Base-by-base conservation (phyloP, 2,329 filamentous ascomycete genomes). In the Shiraia sp. region DNA sequence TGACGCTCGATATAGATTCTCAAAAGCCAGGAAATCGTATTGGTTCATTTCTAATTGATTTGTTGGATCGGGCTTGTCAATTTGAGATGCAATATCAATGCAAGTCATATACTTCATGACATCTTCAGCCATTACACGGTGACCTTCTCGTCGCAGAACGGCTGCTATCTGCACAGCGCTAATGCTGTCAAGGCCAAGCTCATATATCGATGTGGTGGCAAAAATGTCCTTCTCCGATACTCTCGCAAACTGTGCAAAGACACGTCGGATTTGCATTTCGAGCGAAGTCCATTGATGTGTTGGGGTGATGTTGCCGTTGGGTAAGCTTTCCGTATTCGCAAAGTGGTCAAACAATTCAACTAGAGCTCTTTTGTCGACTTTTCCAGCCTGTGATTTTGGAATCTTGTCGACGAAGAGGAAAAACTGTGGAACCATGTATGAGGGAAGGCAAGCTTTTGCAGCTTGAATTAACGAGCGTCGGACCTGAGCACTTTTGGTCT, bases 131-230 rank as follows among this genome's bases (percentile, higher is more conserved):
- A 82, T 81, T 0, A 90, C 68, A 1, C 65, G 59, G 27, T 83
- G 72, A 0, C 83, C 83, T 13, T 77, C 58, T 27, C 76, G 79
- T 13, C 86, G 81, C 12, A 96, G 73, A 17, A 77, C 72, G 1
- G 81, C 78, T 1, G 90, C 88, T 8, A 96, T 75, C 59, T 96
- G 90, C 12, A 82, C 77, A 0, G 90, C 88, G 46, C 87, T 91
- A 58, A 97, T 93, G 63, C 91, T 96, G 68, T 96, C 91, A 3
- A 96, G 73, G 0, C 92, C 92, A n/a, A 96, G 79, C 43, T 87
- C 83, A 57, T 92, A 95, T 34, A 97, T 89, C 0, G 88, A 90
- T 0, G 83, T 89, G 8, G 78, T 63, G 10, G 75, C 76, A 3
- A 63, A 57, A 32, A 96, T 84, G 0, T 70, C 72, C 0, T 74